Conservation (phyloP, 2,329 filamentous ascomycete genomes). For the Rhynchosporium secalis region DNA sequence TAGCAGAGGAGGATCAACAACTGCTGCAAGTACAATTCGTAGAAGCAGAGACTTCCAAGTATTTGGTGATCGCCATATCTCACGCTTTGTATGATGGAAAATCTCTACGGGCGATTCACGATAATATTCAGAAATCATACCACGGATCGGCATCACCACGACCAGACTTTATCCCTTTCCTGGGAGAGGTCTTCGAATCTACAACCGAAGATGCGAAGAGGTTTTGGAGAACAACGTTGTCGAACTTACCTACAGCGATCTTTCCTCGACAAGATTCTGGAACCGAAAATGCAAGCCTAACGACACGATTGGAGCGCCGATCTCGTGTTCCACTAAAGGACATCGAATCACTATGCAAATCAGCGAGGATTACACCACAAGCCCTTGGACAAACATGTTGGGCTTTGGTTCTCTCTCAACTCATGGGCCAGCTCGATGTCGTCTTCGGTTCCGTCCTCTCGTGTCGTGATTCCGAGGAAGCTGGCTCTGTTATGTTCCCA, state of each 20-base stretch:
- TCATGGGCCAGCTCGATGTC: conserved; percentile 67
- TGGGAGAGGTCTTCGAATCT: conserved; percentile 48
- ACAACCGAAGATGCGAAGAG: conserved; percentile 47
- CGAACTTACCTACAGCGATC: conserved; percentile 46
- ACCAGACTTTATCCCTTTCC: conserved; percentile 51
- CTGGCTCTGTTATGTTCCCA: conserved; percentile 73
- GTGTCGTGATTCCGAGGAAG: conserved; percentile 73
- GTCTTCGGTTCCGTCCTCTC: conserved; percentile 82
- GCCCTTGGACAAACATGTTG: conserved; percentile 75
- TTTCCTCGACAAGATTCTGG: conserved; percentile 42
- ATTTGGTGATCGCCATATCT: conserved; percentile 68
- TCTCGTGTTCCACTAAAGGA: conserved; percentile 46
- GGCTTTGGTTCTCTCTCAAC: conserved; percentile 67
- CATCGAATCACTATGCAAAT: conserved; percentile 63
- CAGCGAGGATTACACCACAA: conserved; percentile 70
- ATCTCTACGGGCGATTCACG: conserved; percentile 74
- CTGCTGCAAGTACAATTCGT: conserved; percentile 54
- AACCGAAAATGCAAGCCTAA: background rate
- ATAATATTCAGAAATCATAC: conserved; percentile 69
- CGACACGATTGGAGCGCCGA: conserved; percentile 47
- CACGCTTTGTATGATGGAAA: conserved; percentile 91
- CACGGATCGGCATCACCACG: conserved; percentile 44
- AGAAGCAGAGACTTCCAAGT: conserved; percentile 40
- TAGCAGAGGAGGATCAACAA: conserved; percentile 41
- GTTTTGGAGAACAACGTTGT: conserved; percentile 74